Conservation (phyloP, 495 filamentous ascomycete genomes). For the Aspergillus hancockii region DNA sequence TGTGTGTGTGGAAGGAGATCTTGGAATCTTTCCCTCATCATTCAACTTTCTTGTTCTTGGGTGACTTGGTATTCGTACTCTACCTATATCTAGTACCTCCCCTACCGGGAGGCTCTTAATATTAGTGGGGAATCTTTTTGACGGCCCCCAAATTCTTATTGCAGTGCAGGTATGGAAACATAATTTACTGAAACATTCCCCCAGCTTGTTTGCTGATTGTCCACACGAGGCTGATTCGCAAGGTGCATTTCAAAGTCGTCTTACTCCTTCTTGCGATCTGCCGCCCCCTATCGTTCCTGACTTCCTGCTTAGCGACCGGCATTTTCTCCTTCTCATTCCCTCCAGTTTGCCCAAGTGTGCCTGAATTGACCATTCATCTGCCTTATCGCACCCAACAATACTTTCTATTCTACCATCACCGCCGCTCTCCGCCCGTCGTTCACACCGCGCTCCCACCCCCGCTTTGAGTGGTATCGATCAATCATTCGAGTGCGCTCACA, state of each 20-base stretch:
- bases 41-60: no score
- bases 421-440: constrained; percentile 5
- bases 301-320: constrained; percentile 9
- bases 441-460: constrained; percentile 5
- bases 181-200: constrained; percentile 10
- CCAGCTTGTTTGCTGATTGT: constrained; percentile 14
- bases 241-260: constrained; percentile 15
- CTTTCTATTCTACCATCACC: neutral
- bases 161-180: neutral
- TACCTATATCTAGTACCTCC: no score
- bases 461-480: constrained; percentile 10
- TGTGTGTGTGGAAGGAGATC: neutral
- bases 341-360: neutral
- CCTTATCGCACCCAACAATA: constrained; percentile 11
- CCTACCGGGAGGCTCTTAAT: neutral
- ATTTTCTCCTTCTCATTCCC: neutral
- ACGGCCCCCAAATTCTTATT: neutral
- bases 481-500: constrained; percentile 16
- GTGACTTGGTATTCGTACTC: no score
- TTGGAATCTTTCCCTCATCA: neutral
- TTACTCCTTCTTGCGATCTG: neutral
- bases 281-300: constrained; percentile 8
- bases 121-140: neutral
- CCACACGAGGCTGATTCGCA: constrained; percentile 35
- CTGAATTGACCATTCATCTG: constrained; percentile 4